These are phyloP conservation scores for Ceratocystis destructans DNA, from an alignment of 2,329 filamentous ascomycete genomes.

Conservation along the genomic window DNA sequence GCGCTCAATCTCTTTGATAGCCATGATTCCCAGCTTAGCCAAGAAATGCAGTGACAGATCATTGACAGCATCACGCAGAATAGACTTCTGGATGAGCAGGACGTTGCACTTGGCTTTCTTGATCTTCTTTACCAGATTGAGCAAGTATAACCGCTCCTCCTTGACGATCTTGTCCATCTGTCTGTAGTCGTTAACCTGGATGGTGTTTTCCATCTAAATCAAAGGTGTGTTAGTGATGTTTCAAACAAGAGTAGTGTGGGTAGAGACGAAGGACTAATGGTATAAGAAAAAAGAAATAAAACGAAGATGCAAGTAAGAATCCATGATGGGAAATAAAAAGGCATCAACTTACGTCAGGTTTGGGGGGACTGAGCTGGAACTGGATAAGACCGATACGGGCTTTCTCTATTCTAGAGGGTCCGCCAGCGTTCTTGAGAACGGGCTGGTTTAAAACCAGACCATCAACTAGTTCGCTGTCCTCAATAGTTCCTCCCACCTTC, in stretches of 20 bases:
- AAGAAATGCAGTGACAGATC: constrained; percentile 95
- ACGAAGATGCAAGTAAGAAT: not conserved
- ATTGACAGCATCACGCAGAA: constrained; percentile 93
- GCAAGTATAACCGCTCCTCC: constrained; percentile 92
- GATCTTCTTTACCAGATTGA: constrained; percentile 99
- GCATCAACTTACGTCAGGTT: constrained; percentile 64
- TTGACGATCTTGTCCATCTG: constrained; percentile 99
- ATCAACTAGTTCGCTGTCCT: constrained; percentile 95
- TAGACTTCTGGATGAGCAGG: constrained; percentile 94
- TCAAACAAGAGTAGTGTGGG: not conserved
- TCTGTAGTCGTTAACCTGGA: constrained; percentile 96
- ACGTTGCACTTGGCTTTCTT: constrained; percentile 99
- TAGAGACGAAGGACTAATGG: too few species aligned
- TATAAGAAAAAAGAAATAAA: not conserved
- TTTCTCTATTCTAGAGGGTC: constrained; percentile 89
- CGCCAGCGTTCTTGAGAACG: constrained; percentile 85
- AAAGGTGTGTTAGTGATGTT: not conserved
- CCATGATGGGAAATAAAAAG: not conserved
- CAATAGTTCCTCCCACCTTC: constrained; percentile 95
- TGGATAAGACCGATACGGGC: constrained; percentile 93
- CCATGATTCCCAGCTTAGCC: constrained; percentile 88
- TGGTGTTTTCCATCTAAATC: constrained; percentile 90
- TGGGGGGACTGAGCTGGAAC: constrained; percentile 95
- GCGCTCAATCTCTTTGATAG: constrained; percentile 94
- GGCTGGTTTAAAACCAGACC: constrained; percentile 84